Evolutionary conservation across 2,329 filamentous ascomycete species (phyloP).

Genomic region (Neonectria sp.): DNA sequence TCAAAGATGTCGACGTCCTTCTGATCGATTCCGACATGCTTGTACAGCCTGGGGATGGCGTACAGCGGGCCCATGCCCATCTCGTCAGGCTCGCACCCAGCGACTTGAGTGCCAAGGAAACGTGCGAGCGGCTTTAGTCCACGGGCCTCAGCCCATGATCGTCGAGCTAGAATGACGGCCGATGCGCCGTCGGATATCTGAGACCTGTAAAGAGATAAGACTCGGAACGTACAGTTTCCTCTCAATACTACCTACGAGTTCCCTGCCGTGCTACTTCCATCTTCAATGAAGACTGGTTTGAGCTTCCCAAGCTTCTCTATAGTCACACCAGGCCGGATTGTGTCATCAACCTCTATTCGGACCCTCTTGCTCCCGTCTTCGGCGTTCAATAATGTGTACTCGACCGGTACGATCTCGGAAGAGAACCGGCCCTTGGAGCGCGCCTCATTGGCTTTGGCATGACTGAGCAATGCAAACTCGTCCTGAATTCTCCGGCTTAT

Average conservation of each 20-base stretch:
- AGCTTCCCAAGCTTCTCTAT: constrained; percentile 79
- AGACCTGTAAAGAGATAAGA: constrained; percentile 51
- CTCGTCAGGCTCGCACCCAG: constrained; percentile 87
- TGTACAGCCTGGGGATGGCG: constrained; percentile 84
- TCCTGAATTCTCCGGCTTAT: constrained; percentile 84
- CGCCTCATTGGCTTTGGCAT: constrained; percentile 79
- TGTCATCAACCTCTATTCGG: constrained; percentile 73
- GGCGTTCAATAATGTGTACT: neutral
- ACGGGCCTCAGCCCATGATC: constrained; percentile 82
- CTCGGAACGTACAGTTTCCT: neutral
- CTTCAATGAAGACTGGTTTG: constrained; percentile 85
- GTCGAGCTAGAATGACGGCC: constrained; percentile 69
- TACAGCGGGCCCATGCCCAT: constrained; percentile 93
- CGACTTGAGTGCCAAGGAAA: constrained; percentile 88
- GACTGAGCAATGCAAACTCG: constrained; percentile 81
- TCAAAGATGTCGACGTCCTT: constrained; percentile 88
- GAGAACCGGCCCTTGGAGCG: constrained; percentile 79
- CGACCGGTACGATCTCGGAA: constrained; percentile 82
- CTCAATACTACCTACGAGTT: constrained; percentile 66
- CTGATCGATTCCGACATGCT: constrained; percentile 74
- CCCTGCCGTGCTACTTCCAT: constrained; percentile 85
- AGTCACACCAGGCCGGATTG: constrained; percentile 63
- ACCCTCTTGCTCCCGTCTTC: constrained; percentile 68
- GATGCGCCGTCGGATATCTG: constrained; percentile 92
- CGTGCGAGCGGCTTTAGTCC: constrained; percentile 77